phyloP scores from a whole-genome alignment of 108 stramenopile species.

The Nannochloropsis salina region DNA sequence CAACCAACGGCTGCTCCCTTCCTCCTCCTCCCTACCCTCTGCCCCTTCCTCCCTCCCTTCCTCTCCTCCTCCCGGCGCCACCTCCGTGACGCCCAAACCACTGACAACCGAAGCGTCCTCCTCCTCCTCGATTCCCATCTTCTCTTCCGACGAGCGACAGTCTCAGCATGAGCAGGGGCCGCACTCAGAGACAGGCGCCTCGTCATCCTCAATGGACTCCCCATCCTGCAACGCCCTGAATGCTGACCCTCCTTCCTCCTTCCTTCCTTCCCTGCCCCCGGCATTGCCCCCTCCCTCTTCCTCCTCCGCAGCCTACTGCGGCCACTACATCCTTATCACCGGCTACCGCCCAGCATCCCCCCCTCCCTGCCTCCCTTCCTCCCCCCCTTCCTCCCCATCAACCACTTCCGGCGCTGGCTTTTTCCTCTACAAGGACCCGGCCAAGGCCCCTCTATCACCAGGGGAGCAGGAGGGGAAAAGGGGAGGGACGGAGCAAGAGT shows the following conservation, averaged over 20 bases:
- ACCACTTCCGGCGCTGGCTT: background rate
- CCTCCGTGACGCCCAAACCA: too few species aligned
- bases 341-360: background rate
- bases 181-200: too few species aligned
- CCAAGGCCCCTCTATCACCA: background rate
- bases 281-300: background rate
- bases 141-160: too few species aligned
- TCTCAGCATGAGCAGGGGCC: too few species aligned
- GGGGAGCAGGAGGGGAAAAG: background rate
- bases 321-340: slow-evolving; percentile 1
- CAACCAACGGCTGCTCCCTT: background rate
- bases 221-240: background rate
- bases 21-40: background rate
- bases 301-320: background rate
- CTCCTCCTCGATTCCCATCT: too few species aligned
- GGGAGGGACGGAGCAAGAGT: background rate
- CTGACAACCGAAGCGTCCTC: too few species aligned
- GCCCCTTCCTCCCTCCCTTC: background rate
- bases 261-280: background rate
- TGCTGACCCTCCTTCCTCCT: background rate
- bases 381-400: background rate
- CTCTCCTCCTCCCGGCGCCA: background rate
- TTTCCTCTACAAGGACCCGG: background rate
- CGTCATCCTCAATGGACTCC: too few species aligned
- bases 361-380: background rate